Conservation (phyloP, 768 basidiomycete species). For the Mycena vitilis region DNA sequence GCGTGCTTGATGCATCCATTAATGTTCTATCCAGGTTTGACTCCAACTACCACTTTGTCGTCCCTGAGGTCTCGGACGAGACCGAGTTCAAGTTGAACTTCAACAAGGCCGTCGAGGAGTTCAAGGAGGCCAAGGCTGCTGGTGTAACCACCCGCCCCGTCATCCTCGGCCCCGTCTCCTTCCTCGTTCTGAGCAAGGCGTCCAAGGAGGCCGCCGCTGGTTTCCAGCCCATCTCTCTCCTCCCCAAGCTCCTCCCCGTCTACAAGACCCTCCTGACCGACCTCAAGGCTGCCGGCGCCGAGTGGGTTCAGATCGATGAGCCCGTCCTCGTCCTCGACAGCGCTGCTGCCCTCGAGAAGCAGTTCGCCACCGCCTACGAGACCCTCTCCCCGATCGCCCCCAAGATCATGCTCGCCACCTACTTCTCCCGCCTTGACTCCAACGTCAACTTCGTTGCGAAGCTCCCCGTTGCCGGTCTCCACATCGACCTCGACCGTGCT, state of each 20-base stretch:
- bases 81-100: slow-evolving; percentile 95
- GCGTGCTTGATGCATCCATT: slow-evolving; percentile 25
- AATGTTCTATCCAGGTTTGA: slow-evolving; percentile 76
- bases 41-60: slow-evolving; percentile 99
- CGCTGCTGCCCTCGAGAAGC: slow-evolving; percentile 78
- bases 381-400: slow-evolving; percentile 86
- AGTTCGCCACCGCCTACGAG: slow-evolving; percentile 84
- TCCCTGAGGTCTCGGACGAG: slow-evolving; percentile 92
- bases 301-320: slow-evolving; percentile 97
- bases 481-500: slow-evolving; percentile 97
- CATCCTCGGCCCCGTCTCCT: slow-evolving; percentile 94
- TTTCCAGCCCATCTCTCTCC: slow-evolving; percentile 92
- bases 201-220: slow-evolving; percentile 83
- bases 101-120: slow-evolving; percentile 96
- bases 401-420: slow-evolving; percentile 94
- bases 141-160: slow-evolving; percentile 96
- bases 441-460: slow-evolving; percentile 91
- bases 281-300: slow-evolving; percentile 92
- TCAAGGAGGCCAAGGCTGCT: slow-evolving; percentile 91
- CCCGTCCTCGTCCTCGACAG: slow-evolving; percentile 94
- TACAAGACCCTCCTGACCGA: slow-evolving; percentile 92
- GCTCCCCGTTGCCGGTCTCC: slow-evolving; percentile 93
- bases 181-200: slow-evolving; percentile 93
- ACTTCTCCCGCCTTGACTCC: slow-evolving; percentile 95
- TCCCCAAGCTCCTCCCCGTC: slow-evolving; percentile 89